Conservation (phyloP, 2,329 filamentous ascomycete species). For the Zymoseptoria tritici region DNA sequence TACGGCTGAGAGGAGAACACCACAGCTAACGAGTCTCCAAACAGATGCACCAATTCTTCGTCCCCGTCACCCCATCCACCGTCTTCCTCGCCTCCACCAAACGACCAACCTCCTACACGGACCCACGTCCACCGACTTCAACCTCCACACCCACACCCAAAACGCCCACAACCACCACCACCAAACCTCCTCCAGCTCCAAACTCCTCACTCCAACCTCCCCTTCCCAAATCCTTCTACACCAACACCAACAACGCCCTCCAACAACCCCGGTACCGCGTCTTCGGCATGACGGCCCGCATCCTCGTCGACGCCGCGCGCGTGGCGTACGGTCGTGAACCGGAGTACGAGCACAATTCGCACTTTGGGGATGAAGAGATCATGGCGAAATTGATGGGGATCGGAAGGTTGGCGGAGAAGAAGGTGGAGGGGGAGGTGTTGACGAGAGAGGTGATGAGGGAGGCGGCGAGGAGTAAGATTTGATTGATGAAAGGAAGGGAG, state of each 20-base stretch:
- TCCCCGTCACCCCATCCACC: conserved; percentile 65
- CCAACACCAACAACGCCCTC: conserved; percentile 21
- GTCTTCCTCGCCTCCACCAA: conserved; percentile 39
- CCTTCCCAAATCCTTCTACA: conserved; percentile 24
- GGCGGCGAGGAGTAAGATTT: conserved; percentile 28
- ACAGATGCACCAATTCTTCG: conserved; percentile 71
- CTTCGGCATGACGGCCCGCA: conserved; percentile 90
- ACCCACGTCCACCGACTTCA: conserved; percentile 7
- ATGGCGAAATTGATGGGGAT: conserved; percentile 50
- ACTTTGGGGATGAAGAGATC: conserved; percentile 61
- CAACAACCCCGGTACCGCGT: conserved; percentile 58
- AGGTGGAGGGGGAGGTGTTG: conserved; percentile 43
- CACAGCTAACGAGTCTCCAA: neutral
- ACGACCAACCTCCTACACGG: conserved; percentile 14
- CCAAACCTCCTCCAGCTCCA: conserved; percentile 11
- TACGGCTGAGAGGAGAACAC: neutral
- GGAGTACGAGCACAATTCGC: conserved; percentile 67
- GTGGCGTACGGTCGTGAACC: conserved; percentile 77
- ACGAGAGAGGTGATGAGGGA: conserved; percentile 31
- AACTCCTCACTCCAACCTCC: conserved; percentile 22
- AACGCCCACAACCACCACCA: conserved; percentile 8
- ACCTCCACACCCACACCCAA: conserved; percentile 12
- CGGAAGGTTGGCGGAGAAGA: conserved; percentile 48
- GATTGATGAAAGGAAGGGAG: neutral
- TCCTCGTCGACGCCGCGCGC: conserved; percentile 79